Percentiles rank a stretch among this genome's conserved stretches.
Conservation (phyloP, 805 yeast genomes). For the Teunomyces atbi region DNA sequence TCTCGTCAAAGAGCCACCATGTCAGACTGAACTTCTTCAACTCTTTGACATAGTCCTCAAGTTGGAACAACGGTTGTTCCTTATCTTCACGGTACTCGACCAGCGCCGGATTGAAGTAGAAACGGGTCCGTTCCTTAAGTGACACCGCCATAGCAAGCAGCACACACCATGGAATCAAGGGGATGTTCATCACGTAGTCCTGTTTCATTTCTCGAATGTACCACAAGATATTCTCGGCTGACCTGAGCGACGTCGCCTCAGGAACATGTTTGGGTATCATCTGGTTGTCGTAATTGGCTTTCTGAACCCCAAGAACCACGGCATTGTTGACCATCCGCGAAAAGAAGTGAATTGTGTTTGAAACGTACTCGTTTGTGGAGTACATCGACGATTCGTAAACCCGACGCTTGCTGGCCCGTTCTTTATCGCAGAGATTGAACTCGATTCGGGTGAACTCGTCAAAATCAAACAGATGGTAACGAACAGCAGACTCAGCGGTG, state of each 20-base stretch:
- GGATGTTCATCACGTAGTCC: constrained; percentile 21
- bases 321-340: constrained; percentile 28
- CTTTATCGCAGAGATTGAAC: constrained; percentile 24
- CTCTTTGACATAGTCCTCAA: constrained; percentile 19
- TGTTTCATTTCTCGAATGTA: constrained; percentile 19
- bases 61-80: constrained; percentile 9
- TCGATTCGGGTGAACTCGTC: constrained; percentile 27
- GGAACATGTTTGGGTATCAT: constrained; percentile 21
- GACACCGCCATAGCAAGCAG: constrained; percentile 26
- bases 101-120: constrained; percentile 3
- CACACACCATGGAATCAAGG: constrained; percentile 25
- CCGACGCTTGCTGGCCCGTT: constrained; percentile 7
- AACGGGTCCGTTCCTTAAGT: constrained; percentile 17
- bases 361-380: constrained; percentile 13
- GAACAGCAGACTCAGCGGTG: constrained; percentile 9
- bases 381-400: constrained; percentile 5
- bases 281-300: constrained; percentile 23
- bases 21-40: constrained; percentile 19
- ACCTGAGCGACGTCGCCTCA: constrained; percentile 19
- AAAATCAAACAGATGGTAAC: constrained; percentile 19
- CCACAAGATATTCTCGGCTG: constrained; percentile 27
- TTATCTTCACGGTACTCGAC: background rate
- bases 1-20: constrained; percentile 32
- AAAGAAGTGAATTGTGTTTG: constrained; percentile 22
- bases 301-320: constrained; percentile 25